Evolutionary conservation across 345 rosid genomes (phyloP).

Genomic region (Luvunga scandens): DNA sequence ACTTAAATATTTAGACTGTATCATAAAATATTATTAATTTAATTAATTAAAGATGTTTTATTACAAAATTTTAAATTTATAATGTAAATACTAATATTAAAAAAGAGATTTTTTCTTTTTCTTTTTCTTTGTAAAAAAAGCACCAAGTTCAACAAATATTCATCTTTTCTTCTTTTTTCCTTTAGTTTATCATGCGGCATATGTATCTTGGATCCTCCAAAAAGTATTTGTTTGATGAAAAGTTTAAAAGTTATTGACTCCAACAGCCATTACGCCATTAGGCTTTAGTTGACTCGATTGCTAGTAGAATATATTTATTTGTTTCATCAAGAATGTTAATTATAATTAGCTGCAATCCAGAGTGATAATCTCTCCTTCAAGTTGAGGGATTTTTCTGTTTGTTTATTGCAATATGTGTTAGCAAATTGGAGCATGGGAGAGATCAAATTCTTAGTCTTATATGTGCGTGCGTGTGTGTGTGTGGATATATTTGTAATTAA

Average conservation of each 20-base stretch:
- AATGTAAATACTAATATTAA: no score
- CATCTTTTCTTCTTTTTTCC: background rate
- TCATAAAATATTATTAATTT: background rate
- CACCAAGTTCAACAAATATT: no score
- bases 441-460: background rate
- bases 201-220: background rate
- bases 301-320: no score
- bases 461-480: no score
- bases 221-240: background rate
- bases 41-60: no score
- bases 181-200: background rate
- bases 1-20: no score
- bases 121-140: no score
- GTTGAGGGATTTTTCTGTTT: background rate
- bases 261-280: background rate
- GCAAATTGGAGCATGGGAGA: background rate
- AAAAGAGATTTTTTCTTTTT: no score
- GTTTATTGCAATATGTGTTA: background rate
- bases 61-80: no score
- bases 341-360: background rate
- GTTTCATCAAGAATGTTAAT: no score
- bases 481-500: no score
- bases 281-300: background rate
- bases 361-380: background rate
- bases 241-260: no score